A percentile compares a stretch with the other conserved stretches of the same genome.
Conservation (phyloP, 371 early-diverging fungal genomes). For the Dichotomocladium elegans region DNA sequence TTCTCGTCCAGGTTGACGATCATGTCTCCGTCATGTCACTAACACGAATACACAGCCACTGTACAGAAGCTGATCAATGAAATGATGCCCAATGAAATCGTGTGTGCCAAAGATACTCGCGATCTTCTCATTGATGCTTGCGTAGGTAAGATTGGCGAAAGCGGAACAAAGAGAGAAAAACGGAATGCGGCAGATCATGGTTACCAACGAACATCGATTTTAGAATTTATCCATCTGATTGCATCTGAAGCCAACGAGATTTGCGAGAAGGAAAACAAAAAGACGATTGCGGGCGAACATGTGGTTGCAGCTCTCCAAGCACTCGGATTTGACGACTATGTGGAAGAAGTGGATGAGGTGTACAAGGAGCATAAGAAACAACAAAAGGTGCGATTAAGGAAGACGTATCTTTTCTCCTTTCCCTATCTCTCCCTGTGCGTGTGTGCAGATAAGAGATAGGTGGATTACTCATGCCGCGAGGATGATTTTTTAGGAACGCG, state of each 20-base stretch:
- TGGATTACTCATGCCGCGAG: neutral
- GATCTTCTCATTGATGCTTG: slow-evolving; percentile 94
- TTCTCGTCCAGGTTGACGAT: no score
- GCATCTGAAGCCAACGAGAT: slow-evolving; percentile 95
- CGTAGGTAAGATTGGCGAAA: slow-evolving; percentile 83
- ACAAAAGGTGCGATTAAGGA: slow-evolving; percentile 65
- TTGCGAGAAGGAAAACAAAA: slow-evolving; percentile 96
- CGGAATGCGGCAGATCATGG: no score
- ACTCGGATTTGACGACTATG: slow-evolving; percentile 92
- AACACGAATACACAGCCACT: slow-evolving; percentile 77
- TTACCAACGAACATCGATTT: neutral
- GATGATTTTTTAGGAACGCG: slow-evolving; percentile 83
- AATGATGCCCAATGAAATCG: slow-evolving; percentile 85
- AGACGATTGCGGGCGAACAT: slow-evolving; percentile 98
- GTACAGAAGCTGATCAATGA: slow-evolving; percentile 97
- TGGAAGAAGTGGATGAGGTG: slow-evolving; percentile 85
- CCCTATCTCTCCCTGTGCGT: no score
- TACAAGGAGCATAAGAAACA: slow-evolving; percentile 87
- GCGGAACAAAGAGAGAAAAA: no score
- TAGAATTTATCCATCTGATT: slow-evolving; percentile 92
- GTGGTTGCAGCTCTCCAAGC: slow-evolving; percentile 87
- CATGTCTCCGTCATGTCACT: neutral
- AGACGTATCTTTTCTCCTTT: no score
- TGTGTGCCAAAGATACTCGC: slow-evolving; percentile 93
- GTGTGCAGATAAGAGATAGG: neutral